Evolutionary conservation across 164 flowering plant genomes (phyloP).

Genomic region (Echeveria elegans): DNA sequence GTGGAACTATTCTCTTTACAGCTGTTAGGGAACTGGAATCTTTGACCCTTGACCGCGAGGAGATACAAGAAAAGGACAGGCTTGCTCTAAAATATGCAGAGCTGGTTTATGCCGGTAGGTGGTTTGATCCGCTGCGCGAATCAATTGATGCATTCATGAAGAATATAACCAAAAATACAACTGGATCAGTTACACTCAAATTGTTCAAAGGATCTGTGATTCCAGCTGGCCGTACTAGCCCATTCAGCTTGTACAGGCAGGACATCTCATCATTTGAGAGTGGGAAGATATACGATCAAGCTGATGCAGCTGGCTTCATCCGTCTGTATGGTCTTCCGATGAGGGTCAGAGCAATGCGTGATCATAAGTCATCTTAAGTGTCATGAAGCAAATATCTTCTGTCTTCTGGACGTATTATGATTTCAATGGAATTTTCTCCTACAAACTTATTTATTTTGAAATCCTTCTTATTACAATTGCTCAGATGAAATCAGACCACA

Average conservation of each 20-base stretch:
- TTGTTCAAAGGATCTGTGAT: slow-evolving; percentile 76
- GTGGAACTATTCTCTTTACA: slow-evolving; percentile 77
- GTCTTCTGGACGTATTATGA: too few relatives aligned
- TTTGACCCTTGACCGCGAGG: slow-evolving; percentile 81
- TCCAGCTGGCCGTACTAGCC: slow-evolving; percentile 56
- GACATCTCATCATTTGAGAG: slow-evolving; percentile 89
- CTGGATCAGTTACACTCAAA: slow-evolving; percentile 78
- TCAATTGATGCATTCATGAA: slow-evolving; percentile 89
- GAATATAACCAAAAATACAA: slow-evolving; percentile 68
- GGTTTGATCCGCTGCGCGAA: slow-evolving; percentile 92
- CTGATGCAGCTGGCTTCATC: slow-evolving; percentile 95
- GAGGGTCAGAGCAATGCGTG: slow-evolving; percentile 86
- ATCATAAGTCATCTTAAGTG: slow-evolving; percentile 9
- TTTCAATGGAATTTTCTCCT: too few relatives aligned
- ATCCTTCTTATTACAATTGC: too few relatives aligned
- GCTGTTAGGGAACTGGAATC: slow-evolving; percentile 84
- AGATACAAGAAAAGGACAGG: slow-evolving; percentile 65
- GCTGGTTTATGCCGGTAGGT: slow-evolving; percentile 88
- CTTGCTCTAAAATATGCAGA: slow-evolving; percentile 92
- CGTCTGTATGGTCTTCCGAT: slow-evolving; percentile 81
- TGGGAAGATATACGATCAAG: slow-evolving; percentile 73
- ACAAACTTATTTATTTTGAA: too few relatives aligned
- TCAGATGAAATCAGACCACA: too few relatives aligned
- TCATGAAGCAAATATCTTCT: too few relatives aligned
- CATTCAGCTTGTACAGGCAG: slow-evolving; percentile 69